phyloP scores from a whole-genome alignment of 306 rosid genomes.

The Rubus idaeus region DNA sequence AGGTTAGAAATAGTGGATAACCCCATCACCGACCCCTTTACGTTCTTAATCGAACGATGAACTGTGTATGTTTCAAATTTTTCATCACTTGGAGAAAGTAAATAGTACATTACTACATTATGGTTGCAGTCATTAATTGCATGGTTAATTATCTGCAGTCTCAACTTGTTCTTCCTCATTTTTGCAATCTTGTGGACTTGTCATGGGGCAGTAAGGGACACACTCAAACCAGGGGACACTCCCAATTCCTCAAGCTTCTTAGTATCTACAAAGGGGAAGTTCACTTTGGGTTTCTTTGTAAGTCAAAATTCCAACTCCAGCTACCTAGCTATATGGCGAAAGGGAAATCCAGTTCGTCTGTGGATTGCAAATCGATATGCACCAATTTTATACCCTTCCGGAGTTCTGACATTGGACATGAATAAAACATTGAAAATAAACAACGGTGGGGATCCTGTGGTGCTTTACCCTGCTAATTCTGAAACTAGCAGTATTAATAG shows the following conservation, averaged over 20 bases:
- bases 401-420: background rate
- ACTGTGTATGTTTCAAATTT: no score
- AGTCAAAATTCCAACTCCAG: background rate
- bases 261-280: background rate
- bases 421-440: constrained; percentile 23
- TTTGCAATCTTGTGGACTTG: background rate
- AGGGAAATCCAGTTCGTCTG: background rate
- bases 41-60: background rate
- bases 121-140: no score
- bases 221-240: background rate
- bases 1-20: background rate
- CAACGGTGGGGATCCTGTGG: constrained; percentile 4
- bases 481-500: background rate
- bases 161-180: background rate
- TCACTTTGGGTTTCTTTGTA: background rate
- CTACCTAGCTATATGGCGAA: background rate
- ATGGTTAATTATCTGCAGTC: background rate
- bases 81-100: background rate
- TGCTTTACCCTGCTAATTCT: constrained; percentile 18
- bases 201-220: background rate
- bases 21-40: no score
- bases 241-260: background rate
- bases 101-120: background rate
- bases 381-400: background rate
- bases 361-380: constrained; percentile 19